Conservation (phyloP, 192 early-diverging fungal species). For the Allomyces javanicus region DNA sequence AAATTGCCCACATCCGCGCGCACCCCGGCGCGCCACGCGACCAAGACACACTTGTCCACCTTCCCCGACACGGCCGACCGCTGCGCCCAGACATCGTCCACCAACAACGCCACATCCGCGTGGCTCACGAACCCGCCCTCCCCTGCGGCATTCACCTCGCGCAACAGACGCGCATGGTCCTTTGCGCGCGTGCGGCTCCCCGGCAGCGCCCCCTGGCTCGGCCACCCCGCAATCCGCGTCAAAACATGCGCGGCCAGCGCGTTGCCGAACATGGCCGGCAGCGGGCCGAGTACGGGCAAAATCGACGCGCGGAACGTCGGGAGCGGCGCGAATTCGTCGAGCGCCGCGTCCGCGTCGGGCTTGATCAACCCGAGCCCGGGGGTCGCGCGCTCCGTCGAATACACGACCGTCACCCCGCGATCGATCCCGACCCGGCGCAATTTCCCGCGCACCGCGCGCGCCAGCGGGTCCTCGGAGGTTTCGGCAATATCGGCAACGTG, state of each 20-base stretch:
- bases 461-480: constrained; percentile 81
- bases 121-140: neutral
- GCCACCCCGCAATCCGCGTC: constrained; percentile 37
- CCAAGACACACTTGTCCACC: neutral
- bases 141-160: neutral
- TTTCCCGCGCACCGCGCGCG: constrained; percentile 58
- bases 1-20: neutral
- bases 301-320: constrained; percentile 85
- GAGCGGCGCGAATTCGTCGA: constrained; percentile 77
- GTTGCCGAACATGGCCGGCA: constrained; percentile 90
- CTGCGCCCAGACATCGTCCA: neutral
- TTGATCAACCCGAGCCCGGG: neutral
- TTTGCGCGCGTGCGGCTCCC: neutral
- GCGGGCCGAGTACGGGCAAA: constrained; percentile 42
- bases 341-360: constrained; percentile 23
- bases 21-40: neutral
- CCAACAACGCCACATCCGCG: neutral
- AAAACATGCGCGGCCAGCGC: constrained; percentile 75
- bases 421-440: constrained; percentile 52
- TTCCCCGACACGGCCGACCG: neutral
- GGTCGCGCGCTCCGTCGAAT: constrained; percentile 50
- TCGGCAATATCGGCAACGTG: constrained; percentile 91
- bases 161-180: neutral
- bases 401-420: constrained; percentile 75
- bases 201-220: constrained; percentile 1